Conservation (phyloP, 2,329 filamentous ascomycete genomes). For the Aspergillus bombycis region DNA sequence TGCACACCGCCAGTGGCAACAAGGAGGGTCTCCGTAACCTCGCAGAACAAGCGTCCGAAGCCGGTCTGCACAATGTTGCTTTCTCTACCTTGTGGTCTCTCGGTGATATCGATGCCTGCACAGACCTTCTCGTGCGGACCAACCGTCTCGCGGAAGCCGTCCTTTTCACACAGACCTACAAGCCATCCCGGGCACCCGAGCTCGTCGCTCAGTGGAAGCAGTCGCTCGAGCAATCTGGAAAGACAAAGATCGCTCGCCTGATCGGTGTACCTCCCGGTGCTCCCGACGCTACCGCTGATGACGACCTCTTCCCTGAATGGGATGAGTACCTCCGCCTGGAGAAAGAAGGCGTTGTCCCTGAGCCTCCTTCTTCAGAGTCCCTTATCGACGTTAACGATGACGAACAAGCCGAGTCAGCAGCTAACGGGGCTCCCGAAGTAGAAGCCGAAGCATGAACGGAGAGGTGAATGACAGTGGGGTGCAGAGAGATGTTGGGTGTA, state of each 20-base stretch:
- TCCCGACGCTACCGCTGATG: constrained; percentile 55
- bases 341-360: constrained; percentile 62
- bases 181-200: constrained; percentile 72
- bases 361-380: constrained; percentile 42
- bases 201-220: constrained; percentile 81
- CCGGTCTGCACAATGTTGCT: constrained; percentile 85
- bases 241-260: constrained; percentile 79
- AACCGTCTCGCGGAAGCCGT: constrained; percentile 82
- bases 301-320: constrained; percentile 95
- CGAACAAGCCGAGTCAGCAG: constrained; percentile 33
- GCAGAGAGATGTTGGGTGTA: not conserved
- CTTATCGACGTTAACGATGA: constrained; percentile 47
- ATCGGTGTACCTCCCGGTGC: constrained; percentile 82
- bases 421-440: constrained; percentile 37
- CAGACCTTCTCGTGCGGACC: constrained; percentile 77
- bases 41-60: constrained; percentile 72
- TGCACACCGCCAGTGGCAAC: constrained; percentile 86
- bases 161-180: constrained; percentile 93
- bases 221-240: constrained; percentile 79
- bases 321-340: constrained; percentile 85
- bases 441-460: constrained; percentile 25
- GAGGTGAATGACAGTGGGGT: not conserved
- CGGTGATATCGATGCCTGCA: constrained; percentile 78
- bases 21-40: constrained; percentile 72
- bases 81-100: constrained; percentile 90